Percentiles rank a stretch among this genome's conserved stretches.
Conservation (phyloP, 495 filamentous ascomycete genomes). For the Neurospora terricola region DNA sequence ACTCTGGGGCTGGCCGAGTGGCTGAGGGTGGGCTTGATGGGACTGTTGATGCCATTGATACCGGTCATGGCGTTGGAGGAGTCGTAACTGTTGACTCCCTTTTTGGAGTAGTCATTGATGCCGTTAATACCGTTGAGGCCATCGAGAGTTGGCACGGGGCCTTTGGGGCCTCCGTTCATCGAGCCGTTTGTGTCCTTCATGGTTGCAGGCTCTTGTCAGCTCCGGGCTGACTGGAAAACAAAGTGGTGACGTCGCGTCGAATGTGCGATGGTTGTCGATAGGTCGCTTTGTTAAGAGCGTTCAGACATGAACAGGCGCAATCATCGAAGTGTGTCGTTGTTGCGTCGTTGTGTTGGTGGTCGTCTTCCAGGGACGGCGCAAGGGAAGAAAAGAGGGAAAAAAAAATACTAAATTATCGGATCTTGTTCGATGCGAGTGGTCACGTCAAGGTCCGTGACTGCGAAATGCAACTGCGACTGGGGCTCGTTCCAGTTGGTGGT, state of each 20-base stretch:
- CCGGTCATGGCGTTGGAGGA: constrained; percentile 11
- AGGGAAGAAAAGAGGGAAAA: neutral
- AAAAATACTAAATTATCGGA: neutral
- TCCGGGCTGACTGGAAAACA: constrained; percentile 11
- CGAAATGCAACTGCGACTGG: neutral
- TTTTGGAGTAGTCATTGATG: neutral
- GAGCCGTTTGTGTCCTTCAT: constrained; percentile 28
- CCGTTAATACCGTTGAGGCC: neutral
- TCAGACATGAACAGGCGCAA: neutral
- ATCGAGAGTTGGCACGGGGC: neutral
- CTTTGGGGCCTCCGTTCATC: constrained; percentile 10
- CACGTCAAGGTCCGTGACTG: neutral
- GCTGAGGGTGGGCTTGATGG: constrained; percentile 18
- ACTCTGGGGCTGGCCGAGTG: constrained; percentile 15
- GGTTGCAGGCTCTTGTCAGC: constrained; percentile 10
- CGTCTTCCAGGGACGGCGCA: neutral
- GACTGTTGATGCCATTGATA: constrained; percentile 17
- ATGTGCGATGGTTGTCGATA: neutral
- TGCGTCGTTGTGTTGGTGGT: neutral
- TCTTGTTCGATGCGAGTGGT: neutral
- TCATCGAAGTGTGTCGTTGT: neutral
- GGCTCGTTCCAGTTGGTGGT: neutral
- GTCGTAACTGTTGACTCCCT: neutral
- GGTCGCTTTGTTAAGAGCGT: neutral
- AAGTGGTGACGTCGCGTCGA: neutral